Conservation (phyloP, 2,329 filamentous ascomycete species). For the Aspergillus intermedius region DNA sequence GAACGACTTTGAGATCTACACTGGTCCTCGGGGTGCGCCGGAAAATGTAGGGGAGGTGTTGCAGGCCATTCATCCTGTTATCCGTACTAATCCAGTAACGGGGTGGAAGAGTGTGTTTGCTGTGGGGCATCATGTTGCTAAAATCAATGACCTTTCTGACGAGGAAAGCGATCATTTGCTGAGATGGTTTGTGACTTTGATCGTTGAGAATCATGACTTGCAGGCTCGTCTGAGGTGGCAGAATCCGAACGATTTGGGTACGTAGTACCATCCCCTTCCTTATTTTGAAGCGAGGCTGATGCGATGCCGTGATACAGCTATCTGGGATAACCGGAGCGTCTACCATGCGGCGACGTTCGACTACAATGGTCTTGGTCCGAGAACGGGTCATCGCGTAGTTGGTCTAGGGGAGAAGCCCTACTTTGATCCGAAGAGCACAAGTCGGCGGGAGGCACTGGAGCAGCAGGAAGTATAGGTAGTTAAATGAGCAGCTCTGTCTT, state of each 20-base stretch:
- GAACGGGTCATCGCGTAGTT: conserved; percentile 46
- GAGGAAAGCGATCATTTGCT: conserved; percentile 29
- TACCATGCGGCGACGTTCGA: conserved; percentile 52
- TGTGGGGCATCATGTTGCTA: conserved; percentile 24
- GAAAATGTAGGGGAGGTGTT: conserved; percentile 52
- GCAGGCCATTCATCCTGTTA: conserved; percentile 37
- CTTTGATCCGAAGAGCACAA: conserved; percentile 40
- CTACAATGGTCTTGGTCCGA: conserved; percentile 43
- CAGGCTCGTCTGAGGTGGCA: conserved; percentile 36
- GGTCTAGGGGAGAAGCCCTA: conserved; percentile 51
- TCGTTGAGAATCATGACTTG: conserved; percentile 38
- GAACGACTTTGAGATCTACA: conserved; percentile 24
- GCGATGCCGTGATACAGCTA: conserved; percentile 29
- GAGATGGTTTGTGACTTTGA: conserved; percentile 30
- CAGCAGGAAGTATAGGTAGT: background rate
- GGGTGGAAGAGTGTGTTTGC: conserved; percentile 36
- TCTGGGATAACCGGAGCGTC: conserved; percentile 55
- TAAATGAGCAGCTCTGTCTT: too few species aligned
- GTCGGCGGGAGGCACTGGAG: conserved; percentile 20
- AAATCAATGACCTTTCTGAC: conserved; percentile 27
- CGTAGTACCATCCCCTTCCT: conserved; percentile 1
- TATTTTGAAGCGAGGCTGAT: background rate
- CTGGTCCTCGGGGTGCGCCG: conserved; percentile 43
- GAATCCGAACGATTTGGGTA: conserved; percentile 38
- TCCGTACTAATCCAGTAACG: conserved; percentile 49